A percentile compares a stretch with the other conserved stretches of the same genome.
Evolutionary conservation across 1,284 basidiomycete genomes (phyloP).

Genomic region (Lentinula novae-zelandiae): DNA sequence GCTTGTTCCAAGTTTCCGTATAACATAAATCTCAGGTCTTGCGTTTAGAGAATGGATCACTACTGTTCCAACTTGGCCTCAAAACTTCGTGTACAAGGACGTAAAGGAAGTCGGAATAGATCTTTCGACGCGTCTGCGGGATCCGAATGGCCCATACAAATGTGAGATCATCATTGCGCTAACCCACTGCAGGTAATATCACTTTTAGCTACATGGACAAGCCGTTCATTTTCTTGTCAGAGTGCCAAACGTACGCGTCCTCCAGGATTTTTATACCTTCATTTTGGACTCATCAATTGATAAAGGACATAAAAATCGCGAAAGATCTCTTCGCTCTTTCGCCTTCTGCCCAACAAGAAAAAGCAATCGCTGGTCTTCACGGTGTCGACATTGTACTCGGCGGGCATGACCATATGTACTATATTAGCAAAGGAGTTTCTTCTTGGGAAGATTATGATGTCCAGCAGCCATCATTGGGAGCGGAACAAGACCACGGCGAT

Average conservation of each 20-base stretch:
- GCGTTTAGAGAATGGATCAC: conserved; percentile 73
- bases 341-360: conserved; percentile 45
- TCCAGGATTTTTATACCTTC: conserved; percentile 22
- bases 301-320: conserved; percentile 68
- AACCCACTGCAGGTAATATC: conserved; percentile 64
- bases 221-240: background rate
- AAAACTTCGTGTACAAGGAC: conserved; percentile 64
- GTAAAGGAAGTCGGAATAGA: conserved; percentile 64
- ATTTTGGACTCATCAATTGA: conserved; percentile 28
- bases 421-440: conserved; percentile 72
- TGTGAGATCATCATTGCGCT: conserved; percentile 82
- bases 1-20: conserved; percentile 22
- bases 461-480: conserved; percentile 57
- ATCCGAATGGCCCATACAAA: conserved; percentile 62
- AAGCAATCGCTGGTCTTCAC: conserved; percentile 51
- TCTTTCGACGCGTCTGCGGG: conserved; percentile 69
- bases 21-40: background rate
- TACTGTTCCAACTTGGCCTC: conserved; percentile 81
- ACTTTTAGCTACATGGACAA: background rate
- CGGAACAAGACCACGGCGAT: conserved; percentile 72
- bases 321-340: conserved; percentile 57
- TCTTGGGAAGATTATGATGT: conserved; percentile 72
- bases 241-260: conserved; percentile 12
- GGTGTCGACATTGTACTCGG: conserved; percentile 86
- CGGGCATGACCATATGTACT: conserved; percentile 90